phyloP scores from a whole-genome alignment of 106 monocot genomes.

The Apostasia ramifera region DNA sequence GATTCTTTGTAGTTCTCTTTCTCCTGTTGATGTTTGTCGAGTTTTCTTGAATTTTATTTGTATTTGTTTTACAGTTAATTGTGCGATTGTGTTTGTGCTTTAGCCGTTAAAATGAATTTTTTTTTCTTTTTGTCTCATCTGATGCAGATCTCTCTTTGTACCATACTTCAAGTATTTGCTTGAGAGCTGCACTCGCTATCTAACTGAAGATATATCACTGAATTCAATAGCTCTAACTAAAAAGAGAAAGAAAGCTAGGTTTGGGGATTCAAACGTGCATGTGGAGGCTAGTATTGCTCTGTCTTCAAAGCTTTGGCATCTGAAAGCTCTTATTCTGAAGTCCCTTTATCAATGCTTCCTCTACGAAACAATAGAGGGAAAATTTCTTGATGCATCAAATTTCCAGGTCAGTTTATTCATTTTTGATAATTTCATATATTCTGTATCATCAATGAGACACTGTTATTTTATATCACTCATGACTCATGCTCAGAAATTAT shows the following conservation, averaged over 20 bases:
- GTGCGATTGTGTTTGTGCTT: too few species aligned
- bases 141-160: constrained; percentile 79
- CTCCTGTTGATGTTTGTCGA: too few species aligned
- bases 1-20: too few species aligned
- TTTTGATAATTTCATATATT: background rate
- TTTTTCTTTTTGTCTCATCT: background rate
- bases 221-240: constrained; percentile 16
- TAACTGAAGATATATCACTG: constrained; percentile 37
- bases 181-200: constrained; percentile 45
- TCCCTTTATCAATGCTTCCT: constrained; percentile 81
- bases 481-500: too few species aligned
- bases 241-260: constrained; percentile 70
- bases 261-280: constrained; percentile 9
- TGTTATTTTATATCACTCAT: too few species aligned
- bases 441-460: background rate
- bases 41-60: too few species aligned
- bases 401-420: constrained; percentile 58
- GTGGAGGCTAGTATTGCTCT: constrained; percentile 20
- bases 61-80: too few species aligned
- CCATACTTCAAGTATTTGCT: constrained; percentile 97
- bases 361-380: constrained; percentile 58
- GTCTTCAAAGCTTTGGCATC: constrained; percentile 62
- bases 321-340: constrained; percentile 64
- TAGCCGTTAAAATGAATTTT: too few species aligned
- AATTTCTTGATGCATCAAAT: constrained; percentile 82